Evolutionary conservation across 108 stramenopile genomes (phyloP).

Genomic region (Cyclotella baltica): DNA sequence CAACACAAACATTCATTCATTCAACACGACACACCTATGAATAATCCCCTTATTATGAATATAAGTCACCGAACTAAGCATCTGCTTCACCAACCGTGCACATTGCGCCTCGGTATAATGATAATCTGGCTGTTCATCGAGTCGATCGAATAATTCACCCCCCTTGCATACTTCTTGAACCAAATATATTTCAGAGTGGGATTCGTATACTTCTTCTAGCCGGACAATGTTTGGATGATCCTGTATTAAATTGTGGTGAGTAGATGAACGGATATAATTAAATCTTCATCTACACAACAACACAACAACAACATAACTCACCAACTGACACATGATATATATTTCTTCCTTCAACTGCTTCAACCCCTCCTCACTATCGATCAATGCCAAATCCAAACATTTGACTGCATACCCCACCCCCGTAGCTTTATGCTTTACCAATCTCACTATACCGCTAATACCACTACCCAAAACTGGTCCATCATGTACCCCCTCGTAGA

Average conservation of each 20-base stretch:
- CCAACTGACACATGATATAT: slow-evolving; percentile 90
- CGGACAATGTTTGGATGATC: slow-evolving; percentile 92
- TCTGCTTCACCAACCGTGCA: slow-evolving; percentile 87
- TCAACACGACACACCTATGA: slow-evolving; percentile 55
- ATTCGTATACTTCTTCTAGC: slow-evolving; percentile 86
- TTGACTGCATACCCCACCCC: slow-evolving; percentile 85
- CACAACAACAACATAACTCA: too few species aligned
- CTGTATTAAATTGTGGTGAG: slow-evolving; percentile 13
- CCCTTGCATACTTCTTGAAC: slow-evolving; percentile 96
- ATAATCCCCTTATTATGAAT: slow-evolving; percentile 93
- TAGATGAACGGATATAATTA: too few species aligned
- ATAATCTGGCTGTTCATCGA: slow-evolving; percentile 91
- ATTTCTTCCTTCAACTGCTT: slow-evolving; percentile 85
- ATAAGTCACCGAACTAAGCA: slow-evolving; percentile 92
- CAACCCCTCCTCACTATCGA: slow-evolving; percentile 78
- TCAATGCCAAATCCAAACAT: slow-evolving; percentile 82
- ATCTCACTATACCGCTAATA: slow-evolving; percentile 80
- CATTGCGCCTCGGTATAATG: slow-evolving; percentile 94
- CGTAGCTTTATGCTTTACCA: slow-evolving; percentile 76
- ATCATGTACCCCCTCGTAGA: slow-evolving; percentile 86
- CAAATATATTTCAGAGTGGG: slow-evolving; percentile 85
- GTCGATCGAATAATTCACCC: slow-evolving; percentile 94
- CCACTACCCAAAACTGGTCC: slow-evolving; percentile 85
- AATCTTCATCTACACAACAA: too few species aligned
- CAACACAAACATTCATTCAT: slow-evolving; percentile 29